Conservation (phyloP, 2,329 filamentous ascomycete genomes). For the Dactylellina drechsleri region DNA sequence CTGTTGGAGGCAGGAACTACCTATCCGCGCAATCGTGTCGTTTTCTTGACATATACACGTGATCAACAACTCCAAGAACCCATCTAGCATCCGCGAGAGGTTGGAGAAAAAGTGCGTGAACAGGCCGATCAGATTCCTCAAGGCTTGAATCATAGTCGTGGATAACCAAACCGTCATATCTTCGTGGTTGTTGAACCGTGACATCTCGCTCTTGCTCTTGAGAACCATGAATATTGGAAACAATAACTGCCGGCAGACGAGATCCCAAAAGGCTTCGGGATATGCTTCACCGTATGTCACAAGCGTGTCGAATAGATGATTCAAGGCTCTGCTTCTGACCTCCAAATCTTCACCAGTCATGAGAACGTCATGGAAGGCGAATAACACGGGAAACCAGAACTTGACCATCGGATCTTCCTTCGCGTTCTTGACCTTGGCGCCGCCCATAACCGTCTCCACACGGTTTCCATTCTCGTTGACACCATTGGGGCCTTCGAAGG, state of each 20-base stretch:
- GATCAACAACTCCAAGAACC: slow-evolving; percentile 92
- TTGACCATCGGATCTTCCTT: slow-evolving; percentile 83
- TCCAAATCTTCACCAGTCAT: slow-evolving; percentile 99
- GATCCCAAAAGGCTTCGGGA: slow-evolving; percentile 96
- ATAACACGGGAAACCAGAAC: slow-evolving; percentile 98
- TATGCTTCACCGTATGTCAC: slow-evolving; percentile 91
- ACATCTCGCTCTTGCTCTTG: slow-evolving; percentile 95
- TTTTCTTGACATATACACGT: slow-evolving; percentile 99
- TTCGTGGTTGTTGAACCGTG: slow-evolving; percentile 92
- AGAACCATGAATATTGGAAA: slow-evolving; percentile 99
- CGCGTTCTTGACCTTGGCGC: slow-evolving; percentile 66
- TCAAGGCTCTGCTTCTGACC: slow-evolving; percentile 85
- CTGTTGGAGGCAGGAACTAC: slow-evolving; percentile 97
- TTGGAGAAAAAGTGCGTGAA: slow-evolving; percentile 99
- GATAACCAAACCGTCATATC: slow-evolving; percentile 98
- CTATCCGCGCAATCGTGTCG: slow-evolving; percentile 96
- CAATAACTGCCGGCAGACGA: slow-evolving; percentile 93
- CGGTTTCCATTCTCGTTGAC: slow-evolving; percentile 55
- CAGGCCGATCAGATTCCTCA: slow-evolving; percentile 97
- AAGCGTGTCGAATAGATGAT: slow-evolving; percentile 95
- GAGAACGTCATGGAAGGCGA: slow-evolving; percentile 97
- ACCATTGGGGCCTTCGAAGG: slow-evolving; percentile 64
- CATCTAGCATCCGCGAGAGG: slow-evolving; percentile 95
- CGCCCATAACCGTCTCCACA: slow-evolving; percentile 28
- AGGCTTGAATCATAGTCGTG: slow-evolving; percentile 98